phyloP scores from a whole-genome alignment of 345 rosid species.

The Moricandia arvensis region DNA sequence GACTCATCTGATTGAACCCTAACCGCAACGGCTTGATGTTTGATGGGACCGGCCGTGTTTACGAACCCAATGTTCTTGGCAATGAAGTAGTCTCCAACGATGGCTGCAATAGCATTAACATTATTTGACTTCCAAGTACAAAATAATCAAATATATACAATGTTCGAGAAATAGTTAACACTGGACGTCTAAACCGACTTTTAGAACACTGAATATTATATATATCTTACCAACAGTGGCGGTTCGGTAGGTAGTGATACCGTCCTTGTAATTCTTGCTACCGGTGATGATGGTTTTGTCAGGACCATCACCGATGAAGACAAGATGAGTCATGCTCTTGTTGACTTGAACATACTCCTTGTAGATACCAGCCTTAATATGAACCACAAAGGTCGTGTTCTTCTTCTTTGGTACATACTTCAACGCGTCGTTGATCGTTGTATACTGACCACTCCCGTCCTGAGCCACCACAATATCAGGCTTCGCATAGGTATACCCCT shows the following conservation, averaged over 20 bases:
- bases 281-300: slow-evolving; percentile 69
- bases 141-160: not conserved
- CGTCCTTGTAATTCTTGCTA: slow-evolving; percentile 47
- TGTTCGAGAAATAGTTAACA: too few species aligned
- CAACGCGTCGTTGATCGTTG: slow-evolving; percentile 59
- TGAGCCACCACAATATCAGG: slow-evolving; percentile 67
- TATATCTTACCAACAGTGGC: slow-evolving; percentile 63
- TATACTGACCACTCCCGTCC: slow-evolving; percentile 79
- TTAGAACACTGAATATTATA: not conserved
- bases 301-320: slow-evolving; percentile 73
- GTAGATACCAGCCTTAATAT: slow-evolving; percentile 74
- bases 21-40: slow-evolving; percentile 86
- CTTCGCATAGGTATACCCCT: slow-evolving; percentile 14
- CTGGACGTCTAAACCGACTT: too few species aligned
- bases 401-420: slow-evolving; percentile 37
- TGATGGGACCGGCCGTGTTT: slow-evolving; percentile 72
- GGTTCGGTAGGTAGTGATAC: slow-evolving; percentile 59
- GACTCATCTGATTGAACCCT: slow-evolving; percentile 60
- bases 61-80: slow-evolving; percentile 80
- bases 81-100: slow-evolving; percentile 52
- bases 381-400: slow-evolving; percentile 46
- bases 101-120: slow-evolving; percentile 44
- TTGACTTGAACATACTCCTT: slow-evolving; percentile 51
- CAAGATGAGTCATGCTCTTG: slow-evolving; percentile 41
- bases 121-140: not conserved